Evolutionary conservation across 169 alveolate species (phyloP).

Genomic region (Cryptosporidium felis): DNA sequence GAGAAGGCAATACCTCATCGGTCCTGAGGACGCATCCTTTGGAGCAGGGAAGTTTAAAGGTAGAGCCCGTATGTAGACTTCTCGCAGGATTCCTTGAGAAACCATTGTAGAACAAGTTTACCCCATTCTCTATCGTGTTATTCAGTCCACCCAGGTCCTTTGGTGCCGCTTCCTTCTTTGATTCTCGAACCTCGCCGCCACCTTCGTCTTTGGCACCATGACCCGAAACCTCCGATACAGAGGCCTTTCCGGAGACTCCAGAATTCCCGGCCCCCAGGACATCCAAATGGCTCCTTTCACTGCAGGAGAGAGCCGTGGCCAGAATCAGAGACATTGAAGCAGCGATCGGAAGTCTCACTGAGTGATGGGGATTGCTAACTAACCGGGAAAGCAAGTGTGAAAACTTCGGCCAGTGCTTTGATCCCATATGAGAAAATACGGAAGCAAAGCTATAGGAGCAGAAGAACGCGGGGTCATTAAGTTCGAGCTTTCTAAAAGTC

Average conservation of each 20-base stretch:
- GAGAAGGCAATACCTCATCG: neutral
- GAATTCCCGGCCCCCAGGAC: no score
- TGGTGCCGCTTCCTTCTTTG: neutral
- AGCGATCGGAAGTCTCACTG: conserved; percentile 56
- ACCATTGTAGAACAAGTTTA: conserved; percentile 9
- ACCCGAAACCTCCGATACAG: neutral
- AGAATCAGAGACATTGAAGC: conserved; percentile 57
- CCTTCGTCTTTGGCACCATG: neutral
- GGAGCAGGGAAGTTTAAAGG: conserved; percentile 22
- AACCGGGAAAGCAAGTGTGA: conserved; percentile 1
- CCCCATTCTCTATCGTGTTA: neutral
- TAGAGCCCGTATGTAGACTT: neutral
- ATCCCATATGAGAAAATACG: conserved; percentile 34
- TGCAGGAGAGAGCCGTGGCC: conserved; percentile 30
- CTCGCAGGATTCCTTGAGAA: neutral
- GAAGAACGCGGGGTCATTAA: conserved; percentile 24
- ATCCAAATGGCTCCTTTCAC: conserved; percentile 4
- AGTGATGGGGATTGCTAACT: neutral
- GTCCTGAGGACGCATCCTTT: neutral
- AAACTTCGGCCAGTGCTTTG: conserved; percentile 28
- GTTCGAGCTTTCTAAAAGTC: conserved; percentile 23
- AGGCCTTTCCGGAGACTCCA: no score
- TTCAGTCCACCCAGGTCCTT: neutral
- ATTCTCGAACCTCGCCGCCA: neutral
- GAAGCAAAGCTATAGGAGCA: conserved; percentile 62